These are phyloP conservation scores for Mycotypha africana DNA, from an alignment of 371 early-diverging fungal genomes.

Conservation along the genomic window DNA sequence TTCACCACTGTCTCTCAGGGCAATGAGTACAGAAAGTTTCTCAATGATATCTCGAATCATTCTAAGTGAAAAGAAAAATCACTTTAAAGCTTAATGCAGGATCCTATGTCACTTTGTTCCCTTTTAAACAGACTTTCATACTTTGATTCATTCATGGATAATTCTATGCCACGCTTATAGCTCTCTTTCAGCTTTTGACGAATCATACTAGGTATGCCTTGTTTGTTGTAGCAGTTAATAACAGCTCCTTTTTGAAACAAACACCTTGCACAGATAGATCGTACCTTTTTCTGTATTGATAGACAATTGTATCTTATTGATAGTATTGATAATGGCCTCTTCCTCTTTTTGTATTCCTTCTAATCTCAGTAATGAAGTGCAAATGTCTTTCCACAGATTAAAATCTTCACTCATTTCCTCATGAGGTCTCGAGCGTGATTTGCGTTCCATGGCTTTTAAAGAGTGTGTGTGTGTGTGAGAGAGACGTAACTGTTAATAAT, in stretches of 20 bases:
- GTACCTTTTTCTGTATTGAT: conserved; percentile 39
- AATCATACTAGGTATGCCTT: conserved; percentile 23
- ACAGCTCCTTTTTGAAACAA: neutral
- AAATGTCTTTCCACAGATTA: conserved; percentile 44
- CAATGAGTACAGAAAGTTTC: conserved; percentile 45
- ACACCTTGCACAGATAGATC: neutral
- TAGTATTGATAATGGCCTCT: conserved; percentile 24
- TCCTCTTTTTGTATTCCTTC: conserved; percentile 44
- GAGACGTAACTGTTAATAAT: conserved; percentile 2
- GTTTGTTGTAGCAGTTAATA: no score
- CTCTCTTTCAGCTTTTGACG: conserved; percentile 31
- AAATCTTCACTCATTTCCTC: conserved; percentile 26
- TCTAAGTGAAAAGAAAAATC: conserved; percentile 19
- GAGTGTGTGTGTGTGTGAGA: neutral
- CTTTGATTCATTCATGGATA: conserved; percentile 32
- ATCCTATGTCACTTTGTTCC: neutral
- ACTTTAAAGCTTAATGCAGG: no score
- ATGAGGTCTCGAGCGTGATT: conserved; percentile 37
- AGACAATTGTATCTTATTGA: conserved; percentile 37
- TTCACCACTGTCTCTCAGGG: conserved; percentile 46
- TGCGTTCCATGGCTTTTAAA: conserved; percentile 29
- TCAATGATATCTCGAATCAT: conserved; percentile 51
- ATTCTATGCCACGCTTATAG: conserved; percentile 33
- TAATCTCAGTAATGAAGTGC: conserved; percentile 38
- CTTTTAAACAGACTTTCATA: conserved; percentile 3